phyloP scores from a whole-genome alignment of 768 basidiomycete species.

The Sporobolomyces pararoseus region DNA sequence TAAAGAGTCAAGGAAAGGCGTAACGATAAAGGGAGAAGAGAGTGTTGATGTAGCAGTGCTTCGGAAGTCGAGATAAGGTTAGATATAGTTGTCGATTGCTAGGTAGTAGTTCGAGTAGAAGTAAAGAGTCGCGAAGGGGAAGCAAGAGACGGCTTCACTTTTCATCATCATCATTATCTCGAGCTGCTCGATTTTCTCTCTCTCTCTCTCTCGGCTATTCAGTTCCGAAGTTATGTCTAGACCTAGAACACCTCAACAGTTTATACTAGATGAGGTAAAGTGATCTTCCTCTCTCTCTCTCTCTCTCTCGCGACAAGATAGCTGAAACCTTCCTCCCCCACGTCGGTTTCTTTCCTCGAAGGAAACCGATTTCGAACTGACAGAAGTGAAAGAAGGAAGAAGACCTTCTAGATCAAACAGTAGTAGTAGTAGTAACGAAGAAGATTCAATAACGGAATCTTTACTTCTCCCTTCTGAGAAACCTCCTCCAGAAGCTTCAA shows the following conservation, averaged over 20 bases:
- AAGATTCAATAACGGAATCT: background rate
- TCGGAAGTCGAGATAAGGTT: too few species aligned
- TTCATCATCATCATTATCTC: too few species aligned
- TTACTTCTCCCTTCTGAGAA: background rate
- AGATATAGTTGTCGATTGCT: too few species aligned
- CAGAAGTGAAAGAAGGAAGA: too few species aligned
- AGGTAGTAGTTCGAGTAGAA: too few species aligned
- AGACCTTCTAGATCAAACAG: too few species aligned
- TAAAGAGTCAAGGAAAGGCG: background rate
- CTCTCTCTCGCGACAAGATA: background rate
- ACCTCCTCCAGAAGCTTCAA: too few species aligned
- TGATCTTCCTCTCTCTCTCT: background rate
- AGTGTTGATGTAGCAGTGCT: background rate
- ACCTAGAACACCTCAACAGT: background rate
- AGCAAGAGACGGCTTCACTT: background rate
- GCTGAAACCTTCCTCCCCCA: background rate
- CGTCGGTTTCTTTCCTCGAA: background rate
- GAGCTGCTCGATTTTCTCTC: background rate
- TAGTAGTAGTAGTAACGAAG: too few species aligned
- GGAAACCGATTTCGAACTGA: background rate
- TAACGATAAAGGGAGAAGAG: background rate
- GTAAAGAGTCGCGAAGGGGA: too few species aligned
- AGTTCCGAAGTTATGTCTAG: constrained; percentile 5
- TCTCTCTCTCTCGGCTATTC: background rate
- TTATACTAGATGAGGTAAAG: constrained; percentile 32